Conservation (phyloP, 2,329 filamentous ascomycete genomes). For the Corniculantispora saksenae region DNA sequence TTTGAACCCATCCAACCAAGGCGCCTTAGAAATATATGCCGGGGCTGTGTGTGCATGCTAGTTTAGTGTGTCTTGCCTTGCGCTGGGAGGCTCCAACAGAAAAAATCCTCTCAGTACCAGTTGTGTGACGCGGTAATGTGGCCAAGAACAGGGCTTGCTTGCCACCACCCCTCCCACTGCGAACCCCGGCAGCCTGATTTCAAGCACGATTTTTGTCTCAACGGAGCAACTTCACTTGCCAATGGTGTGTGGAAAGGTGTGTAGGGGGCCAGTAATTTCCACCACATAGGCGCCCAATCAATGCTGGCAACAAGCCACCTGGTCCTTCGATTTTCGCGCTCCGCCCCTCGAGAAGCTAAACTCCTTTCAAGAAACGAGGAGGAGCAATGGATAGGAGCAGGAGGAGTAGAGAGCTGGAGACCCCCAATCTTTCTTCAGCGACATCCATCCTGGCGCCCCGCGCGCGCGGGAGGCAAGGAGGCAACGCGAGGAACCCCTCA, state of each 20-base stretch:
- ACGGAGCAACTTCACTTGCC: not conserved
- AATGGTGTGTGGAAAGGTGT: not conserved
- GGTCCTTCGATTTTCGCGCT: not conserved
- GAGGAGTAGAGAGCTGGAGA: not conserved
- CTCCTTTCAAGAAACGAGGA: not conserved
- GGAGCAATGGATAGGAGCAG: not conserved
- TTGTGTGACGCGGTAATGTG: slow-evolving; percentile 4
- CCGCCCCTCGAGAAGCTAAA: not conserved
- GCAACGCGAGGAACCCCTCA: not conserved
- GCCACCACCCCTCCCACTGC: not conserved
- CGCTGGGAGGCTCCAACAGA: too few relatives aligned
- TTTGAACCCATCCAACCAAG: not conserved
- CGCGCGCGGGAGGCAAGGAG: not conserved
- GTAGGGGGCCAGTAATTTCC: slow-evolving; percentile 1
- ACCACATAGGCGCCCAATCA: slow-evolving; percentile 3
- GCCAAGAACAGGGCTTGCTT: slow-evolving; percentile 5
- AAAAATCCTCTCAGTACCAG: not conserved
- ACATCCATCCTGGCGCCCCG: not conserved
- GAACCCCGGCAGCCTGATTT: slow-evolving; percentile 18
- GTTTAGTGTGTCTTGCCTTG: not conserved
- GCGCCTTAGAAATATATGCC: not conserved
- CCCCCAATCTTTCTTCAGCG: not conserved
- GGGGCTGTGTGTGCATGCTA: not conserved
- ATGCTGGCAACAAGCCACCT: slow-evolving; percentile 7
- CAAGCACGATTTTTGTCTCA: not conserved